Conservation (phyloP, 2,329 filamentous ascomycete genomes). For the Colletotrichum horii region DNA sequence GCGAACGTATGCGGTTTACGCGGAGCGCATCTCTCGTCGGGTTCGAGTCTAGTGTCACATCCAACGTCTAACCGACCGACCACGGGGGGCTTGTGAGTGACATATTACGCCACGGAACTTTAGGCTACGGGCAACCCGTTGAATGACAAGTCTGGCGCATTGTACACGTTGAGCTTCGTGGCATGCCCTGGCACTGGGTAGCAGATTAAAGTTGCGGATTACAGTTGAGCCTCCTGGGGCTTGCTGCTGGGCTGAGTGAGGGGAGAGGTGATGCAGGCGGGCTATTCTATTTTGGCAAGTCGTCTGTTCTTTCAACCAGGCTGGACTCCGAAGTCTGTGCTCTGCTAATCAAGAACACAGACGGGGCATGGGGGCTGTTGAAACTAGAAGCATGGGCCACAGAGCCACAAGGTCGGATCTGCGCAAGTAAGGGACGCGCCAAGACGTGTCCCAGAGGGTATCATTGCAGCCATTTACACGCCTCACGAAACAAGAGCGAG, state of each 20-base stretch:
- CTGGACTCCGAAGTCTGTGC: not conserved
- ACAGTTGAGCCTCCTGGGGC: not conserved
- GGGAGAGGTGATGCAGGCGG: not conserved
- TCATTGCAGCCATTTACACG: not conserved
- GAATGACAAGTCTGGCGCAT: not conserved
- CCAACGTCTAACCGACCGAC: not conserved
- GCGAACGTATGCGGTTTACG: slow-evolving; percentile 8
- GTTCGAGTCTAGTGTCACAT: slow-evolving; percentile 5
- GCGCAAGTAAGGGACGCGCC: not conserved
- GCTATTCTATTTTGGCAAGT: not conserved
- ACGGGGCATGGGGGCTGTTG: not conserved
- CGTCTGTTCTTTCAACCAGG: slow-evolving; percentile 1
- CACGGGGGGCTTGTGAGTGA: not conserved
- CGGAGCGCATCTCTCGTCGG: slow-evolving; percentile 1
- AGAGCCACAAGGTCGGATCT: slow-evolving; percentile 1
- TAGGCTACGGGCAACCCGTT: not conserved
- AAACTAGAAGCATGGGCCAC: slow-evolving; percentile 14
- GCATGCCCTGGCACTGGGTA: not conserved
- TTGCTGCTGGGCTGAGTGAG: not conserved
- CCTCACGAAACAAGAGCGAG: slow-evolving; percentile 16
- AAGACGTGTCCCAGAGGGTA: slow-evolving; percentile 8
- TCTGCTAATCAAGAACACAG: not conserved
- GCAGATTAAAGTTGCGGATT: not conserved
- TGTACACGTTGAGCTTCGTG: not conserved
- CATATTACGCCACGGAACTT: not conserved